Conservation (phyloP, 352 stramenopile species). For the Phytophthora citricola region DNA sequence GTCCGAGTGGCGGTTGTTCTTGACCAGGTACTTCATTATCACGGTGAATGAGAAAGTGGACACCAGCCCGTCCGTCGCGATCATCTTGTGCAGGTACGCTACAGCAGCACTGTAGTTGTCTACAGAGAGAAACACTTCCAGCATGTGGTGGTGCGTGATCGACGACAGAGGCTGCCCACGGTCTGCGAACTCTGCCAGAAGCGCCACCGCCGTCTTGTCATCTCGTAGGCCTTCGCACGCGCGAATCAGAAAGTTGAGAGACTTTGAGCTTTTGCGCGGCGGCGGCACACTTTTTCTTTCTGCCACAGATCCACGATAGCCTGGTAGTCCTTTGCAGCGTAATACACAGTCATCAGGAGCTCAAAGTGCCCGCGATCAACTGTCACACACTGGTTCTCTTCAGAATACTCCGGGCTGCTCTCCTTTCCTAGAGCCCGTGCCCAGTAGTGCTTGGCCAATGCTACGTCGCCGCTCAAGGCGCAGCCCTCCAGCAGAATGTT, state of each 20-base stretch:
- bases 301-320: constrained; percentile 64
- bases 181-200: constrained; percentile 71
- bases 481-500: constrained; percentile 81
- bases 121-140: constrained; percentile 67
- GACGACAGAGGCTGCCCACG: constrained; percentile 61
- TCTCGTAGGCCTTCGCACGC: constrained; percentile 62
- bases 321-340: constrained; percentile 59
- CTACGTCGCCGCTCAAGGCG: constrained; percentile 44
- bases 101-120: constrained; percentile 57
- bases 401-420: not conserved
- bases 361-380: constrained; percentile 78
- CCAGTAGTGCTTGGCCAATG: constrained; percentile 67
- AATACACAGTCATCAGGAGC: constrained; percentile 77
- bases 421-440: constrained; percentile 40
- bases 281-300: constrained; percentile 61
- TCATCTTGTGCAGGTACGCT: constrained; percentile 60
- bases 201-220: constrained; percentile 45
- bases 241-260: constrained; percentile 82
- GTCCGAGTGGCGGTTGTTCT: constrained; percentile 45
- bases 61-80: constrained; percentile 42
- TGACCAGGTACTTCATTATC: constrained; percentile 74
- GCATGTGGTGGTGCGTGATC: constrained; percentile 80
- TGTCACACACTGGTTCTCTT: constrained; percentile 44
- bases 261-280: constrained; percentile 74
- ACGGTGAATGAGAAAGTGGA: constrained; percentile 80